These are phyloP conservation scores for Chernovozyma aurita DNA, from an alignment of 1,139 yeast genomes.

Conservation along the genomic window DNA sequence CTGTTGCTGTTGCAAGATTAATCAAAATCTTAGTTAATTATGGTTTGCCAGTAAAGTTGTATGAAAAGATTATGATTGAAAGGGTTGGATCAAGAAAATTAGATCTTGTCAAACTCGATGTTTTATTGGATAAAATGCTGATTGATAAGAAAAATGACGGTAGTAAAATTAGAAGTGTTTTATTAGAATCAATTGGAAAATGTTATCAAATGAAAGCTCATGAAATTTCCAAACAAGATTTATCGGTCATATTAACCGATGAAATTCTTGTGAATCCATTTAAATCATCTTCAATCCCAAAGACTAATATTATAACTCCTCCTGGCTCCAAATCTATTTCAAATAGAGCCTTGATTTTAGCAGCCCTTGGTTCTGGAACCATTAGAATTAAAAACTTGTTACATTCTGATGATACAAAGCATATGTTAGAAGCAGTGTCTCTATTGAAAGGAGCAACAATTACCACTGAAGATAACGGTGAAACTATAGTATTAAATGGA, in stretches of 20 bases:
- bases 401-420: conserved; percentile 94
- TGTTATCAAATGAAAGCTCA: conserved; percentile 90
- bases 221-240: conserved; percentile 71
- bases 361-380: conserved; percentile 85
- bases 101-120: conserved; percentile 62
- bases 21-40: conserved; percentile 79
- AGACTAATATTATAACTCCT: conserved; percentile 57
- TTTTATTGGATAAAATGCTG: conserved; percentile 77
- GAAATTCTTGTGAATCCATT: conserved; percentile 67
- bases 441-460: conserved; percentile 79
- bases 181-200: conserved; percentile 79
- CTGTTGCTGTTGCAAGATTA: conserved; percentile 91
- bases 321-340: conserved; percentile 98
- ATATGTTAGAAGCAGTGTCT: conserved; percentile 86
- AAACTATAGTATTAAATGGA: conserved; percentile 79
- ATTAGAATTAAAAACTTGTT: conserved; percentile 79
- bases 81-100: conserved; percentile 63
- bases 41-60: conserved; percentile 75
- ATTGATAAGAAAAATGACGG: conserved; percentile 98
- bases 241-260: conserved; percentile 80
- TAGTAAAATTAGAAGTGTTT: conserved; percentile 77
- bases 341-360: conserved; percentile 87
- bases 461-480: conserved; percentile 80
- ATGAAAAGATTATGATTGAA: conserved; percentile 52
- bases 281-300: conserved; percentile 30